Percentiles rank a stretch among this genome's conserved stretches.
Conservation (phyloP, 257 asterid species). For the Cruciata laevipes region DNA sequence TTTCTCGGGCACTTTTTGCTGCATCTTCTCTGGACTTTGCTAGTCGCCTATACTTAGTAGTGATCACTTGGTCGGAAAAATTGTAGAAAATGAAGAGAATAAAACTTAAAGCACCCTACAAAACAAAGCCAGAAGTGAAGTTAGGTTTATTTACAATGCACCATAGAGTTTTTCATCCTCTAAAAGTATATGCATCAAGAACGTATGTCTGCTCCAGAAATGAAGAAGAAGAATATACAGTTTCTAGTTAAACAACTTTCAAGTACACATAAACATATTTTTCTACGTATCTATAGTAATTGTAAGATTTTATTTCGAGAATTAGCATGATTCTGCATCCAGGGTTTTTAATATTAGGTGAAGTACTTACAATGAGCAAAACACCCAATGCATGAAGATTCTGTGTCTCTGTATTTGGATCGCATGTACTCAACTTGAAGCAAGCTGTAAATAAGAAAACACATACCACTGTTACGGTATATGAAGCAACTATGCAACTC, state of each 20-base stretch:
- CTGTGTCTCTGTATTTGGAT: conserved; percentile 54
- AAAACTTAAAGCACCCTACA: conserved; percentile 71
- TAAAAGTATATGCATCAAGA: neutral
- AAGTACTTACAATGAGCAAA: conserved; percentile 71
- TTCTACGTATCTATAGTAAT: neutral
- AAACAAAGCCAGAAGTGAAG: conserved; percentile 13
- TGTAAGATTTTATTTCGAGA: neutral
- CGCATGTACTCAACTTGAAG: conserved; percentile 72
- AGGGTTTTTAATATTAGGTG: conserved; percentile 11
- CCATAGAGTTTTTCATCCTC: neutral
- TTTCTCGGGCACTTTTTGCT: conserved; percentile 79
- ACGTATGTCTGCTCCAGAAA: neutral
- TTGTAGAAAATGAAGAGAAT: conserved; percentile 67
- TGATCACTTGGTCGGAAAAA: conserved; percentile 86
- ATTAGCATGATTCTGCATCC: neutral
- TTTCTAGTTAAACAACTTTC: neutral
- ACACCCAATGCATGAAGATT: conserved; percentile 73
- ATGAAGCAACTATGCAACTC: neutral
- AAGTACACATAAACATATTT: neutral
- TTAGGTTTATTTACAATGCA: conserved; percentile 13
- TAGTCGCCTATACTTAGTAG: conserved; percentile 64
- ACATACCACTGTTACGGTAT: neutral
- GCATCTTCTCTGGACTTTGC: conserved; percentile 94
- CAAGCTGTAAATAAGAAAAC: conserved; percentile 55
- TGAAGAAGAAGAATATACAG: neutral